A percentile compares a stretch with the other conserved stretches of the same genome.
These are phyloP conservation scores for Singerocomus inundabilis DNA, from an alignment of 1,284 basidiomycete species.

Conservation along the genomic window DNA sequence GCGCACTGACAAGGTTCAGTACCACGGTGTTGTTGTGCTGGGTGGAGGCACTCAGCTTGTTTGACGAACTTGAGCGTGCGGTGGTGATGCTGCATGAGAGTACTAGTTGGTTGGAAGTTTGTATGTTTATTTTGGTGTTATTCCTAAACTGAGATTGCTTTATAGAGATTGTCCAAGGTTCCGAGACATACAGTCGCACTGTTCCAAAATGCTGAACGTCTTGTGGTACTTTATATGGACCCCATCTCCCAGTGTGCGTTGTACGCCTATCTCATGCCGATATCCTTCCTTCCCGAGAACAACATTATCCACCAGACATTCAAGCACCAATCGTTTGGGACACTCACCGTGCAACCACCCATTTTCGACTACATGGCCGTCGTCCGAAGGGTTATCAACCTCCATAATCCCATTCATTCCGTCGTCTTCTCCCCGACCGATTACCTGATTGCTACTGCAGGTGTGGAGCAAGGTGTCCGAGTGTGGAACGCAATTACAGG, in stretches of 20 bases:
- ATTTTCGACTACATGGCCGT: not conserved
- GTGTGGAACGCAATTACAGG: slow-evolving; percentile 25
- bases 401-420: slow-evolving; percentile 10
- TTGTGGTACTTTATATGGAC: slow-evolving; percentile 23
- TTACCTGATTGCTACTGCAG: slow-evolving; percentile 18
- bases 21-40: slow-evolving; percentile 21
- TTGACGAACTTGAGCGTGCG: slow-evolving; percentile 20
- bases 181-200: slow-evolving; percentile 8
- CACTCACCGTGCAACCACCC: too few species aligned
- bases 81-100: slow-evolving; percentile 21
- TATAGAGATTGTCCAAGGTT: slow-evolving; percentile 8
- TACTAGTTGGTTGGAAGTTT: slow-evolving; percentile 24
- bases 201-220: slow-evolving; percentile 18
- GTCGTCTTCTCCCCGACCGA: slow-evolving; percentile 20
- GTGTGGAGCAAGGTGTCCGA: slow-evolving; percentile 20
- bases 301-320: slow-evolving; percentile 12
- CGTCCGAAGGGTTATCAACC: slow-evolving; percentile 2
- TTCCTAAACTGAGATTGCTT: not conserved
- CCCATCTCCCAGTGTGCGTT: slow-evolving; percentile 25
- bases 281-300: not conserved
- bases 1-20: slow-evolving; percentile 12
- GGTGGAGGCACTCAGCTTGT: slow-evolving; percentile 24
- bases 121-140: not conserved
- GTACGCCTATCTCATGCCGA: slow-evolving; percentile 19
- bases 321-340: slow-evolving; percentile 11